Conservation (phyloP, 192 early-diverging fungal species). For the Jimgerdemannia lactiflua region DNA sequence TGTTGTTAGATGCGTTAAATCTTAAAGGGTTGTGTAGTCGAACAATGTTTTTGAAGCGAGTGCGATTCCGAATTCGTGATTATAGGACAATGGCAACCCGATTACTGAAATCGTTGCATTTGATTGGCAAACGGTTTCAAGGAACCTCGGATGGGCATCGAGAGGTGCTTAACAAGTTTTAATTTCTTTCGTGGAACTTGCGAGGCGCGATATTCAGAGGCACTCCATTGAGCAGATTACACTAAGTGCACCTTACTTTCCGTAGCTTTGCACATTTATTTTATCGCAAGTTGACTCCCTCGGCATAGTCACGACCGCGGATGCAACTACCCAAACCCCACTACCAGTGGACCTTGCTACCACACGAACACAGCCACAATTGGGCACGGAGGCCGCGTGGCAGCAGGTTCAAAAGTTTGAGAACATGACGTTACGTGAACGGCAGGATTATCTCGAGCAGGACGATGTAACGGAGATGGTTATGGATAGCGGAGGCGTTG, state of each 20-base stretch:
- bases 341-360: no score
- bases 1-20: background rate
- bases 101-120: background rate
- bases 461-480: background rate
- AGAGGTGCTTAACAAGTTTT: background rate
- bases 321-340: no score
- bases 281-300: no score
- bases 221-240: no score
- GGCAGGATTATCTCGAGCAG: background rate
- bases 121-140: background rate
- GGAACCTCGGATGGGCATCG: background rate
- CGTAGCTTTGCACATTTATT: no score
- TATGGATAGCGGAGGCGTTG: background rate
- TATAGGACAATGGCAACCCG: background rate
- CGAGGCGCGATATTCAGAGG: no score
- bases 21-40: no score
- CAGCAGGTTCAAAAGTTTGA: background rate
- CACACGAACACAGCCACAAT: no score
- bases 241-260: no score
- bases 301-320: no score
- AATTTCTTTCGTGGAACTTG: background rate
- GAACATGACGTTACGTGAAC: background rate
- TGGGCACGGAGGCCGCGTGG: background rate
- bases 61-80: background rate
- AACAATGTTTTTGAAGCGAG: no score